Percentiles rank a stretch among this genome's conserved stretches.
Evolutionary conservation across 768 basidiomycete species (phyloP).

Genomic region (Steccherinum ochraceum): DNA sequence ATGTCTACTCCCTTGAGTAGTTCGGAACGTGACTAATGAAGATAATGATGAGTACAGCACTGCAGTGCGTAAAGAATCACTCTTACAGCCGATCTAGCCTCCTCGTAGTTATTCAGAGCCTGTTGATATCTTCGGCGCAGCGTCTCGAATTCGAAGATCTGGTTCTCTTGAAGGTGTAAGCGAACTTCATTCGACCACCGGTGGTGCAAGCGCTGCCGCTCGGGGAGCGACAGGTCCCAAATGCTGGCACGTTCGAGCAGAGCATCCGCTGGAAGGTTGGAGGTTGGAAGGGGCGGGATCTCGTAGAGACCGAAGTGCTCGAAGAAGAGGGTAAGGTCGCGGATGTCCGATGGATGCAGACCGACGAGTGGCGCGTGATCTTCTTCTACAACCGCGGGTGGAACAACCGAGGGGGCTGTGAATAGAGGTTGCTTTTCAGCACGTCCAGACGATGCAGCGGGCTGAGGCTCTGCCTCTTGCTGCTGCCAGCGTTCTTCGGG

Average conservation of each 20-base stretch:
- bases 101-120: conserved; percentile 28
- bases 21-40: not conserved
- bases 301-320: conserved; percentile 24
- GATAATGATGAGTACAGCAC: no score
- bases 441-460: no score
- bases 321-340: conserved; percentile 22
- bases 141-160: conserved; percentile 35
- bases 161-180: conserved; percentile 19
- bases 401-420: not conserved
- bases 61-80: not conserved
- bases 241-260: conserved; percentile 33
- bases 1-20: conserved; percentile 52
- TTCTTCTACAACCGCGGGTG: not conserved
- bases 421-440: no score
- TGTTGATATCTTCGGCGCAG: conserved; percentile 35
- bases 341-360: conserved; percentile 4
- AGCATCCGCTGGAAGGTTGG: conserved; percentile 28
- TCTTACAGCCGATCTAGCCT: conserved; percentile 50
- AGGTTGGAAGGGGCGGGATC: conserved; percentile 33
- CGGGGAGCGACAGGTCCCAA: conserved; percentile 48
- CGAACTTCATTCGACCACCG: conserved; percentile 45
- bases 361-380: not conserved
- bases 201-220: conserved; percentile 38
- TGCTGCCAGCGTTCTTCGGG: conserved; percentile 29
- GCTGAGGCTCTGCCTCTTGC: not conserved